Evolutionary conservation across 495 filamentous ascomycete species (phyloP), one percentile per base, ranked within the genome.

Genomic region (Tuber umbilicatum): DNA sequence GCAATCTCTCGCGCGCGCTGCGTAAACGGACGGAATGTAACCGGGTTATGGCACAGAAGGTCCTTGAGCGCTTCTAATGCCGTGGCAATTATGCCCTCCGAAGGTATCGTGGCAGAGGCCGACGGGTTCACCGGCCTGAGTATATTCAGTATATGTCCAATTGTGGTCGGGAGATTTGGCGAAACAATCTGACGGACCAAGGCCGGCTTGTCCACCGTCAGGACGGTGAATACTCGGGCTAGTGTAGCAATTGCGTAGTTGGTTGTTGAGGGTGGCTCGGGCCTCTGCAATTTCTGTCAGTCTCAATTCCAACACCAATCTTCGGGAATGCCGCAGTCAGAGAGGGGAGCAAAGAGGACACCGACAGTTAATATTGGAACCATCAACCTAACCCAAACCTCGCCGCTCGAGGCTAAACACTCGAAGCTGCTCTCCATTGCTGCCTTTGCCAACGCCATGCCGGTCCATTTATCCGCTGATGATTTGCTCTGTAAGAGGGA

Each of bases 21-120:
- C 0, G 70, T 41, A 40, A 82, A 82, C 21, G 81, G 81, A 7
- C 81, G 72, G 45, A 82, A 82, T 10, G 81, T 82, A 17, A 80
- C 74, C 45, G 81, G 75, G 68, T 82, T 81, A 3, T 74, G 67
- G 23, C 70, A 43, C 9, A 82, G 71, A 17, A 80, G 72, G 70
- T 82, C 78, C 2, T 76, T 67, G 12, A 82, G 73, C 21, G 81
- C 73, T 60, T 82, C 81, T 16, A 82, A 50, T 38, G 72, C 68
- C 31, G 55, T 39, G 9, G 73, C 68, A 38, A 77, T 72, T 7
- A 73, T 68, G 35, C 40, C 70, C 19, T 31, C 40, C n/a, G 76
- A 74, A 6, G 41, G 68, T 40, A 64, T 40, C 0, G 70, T 37
- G 37, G 47, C 31, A 19, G 73, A 43, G n/a, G 47, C 45, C 64